Conservation (phyloP, 805 yeast species). For the Ogataea chonburiensis region DNA sequence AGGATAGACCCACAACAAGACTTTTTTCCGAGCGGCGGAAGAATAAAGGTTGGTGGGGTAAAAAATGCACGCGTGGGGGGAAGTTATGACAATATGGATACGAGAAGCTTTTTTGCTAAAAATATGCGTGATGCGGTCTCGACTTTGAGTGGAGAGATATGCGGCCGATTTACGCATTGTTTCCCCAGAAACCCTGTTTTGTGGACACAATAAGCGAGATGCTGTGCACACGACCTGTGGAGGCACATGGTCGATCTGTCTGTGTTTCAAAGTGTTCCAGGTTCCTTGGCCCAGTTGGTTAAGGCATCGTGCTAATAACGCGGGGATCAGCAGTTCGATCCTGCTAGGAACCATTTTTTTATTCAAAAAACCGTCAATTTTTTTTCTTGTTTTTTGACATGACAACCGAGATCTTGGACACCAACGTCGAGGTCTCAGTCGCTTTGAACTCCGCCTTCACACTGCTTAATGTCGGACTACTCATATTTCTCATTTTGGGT, state of each 20-base stretch:
- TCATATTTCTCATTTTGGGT: conserved; percentile 84
- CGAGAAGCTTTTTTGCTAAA: no score
- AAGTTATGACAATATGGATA: no score
- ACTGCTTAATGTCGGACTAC: conserved; percentile 53
- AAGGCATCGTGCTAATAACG: conserved; percentile 46
- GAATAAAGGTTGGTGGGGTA: not conserved
- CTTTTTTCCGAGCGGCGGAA: conserved; percentile 1
- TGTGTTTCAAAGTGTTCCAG: conserved; percentile 10
- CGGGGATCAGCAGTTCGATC: conserved; percentile 81
- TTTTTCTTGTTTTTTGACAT: conserved; percentile 1
- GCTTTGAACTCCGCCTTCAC: conserved; percentile 36
- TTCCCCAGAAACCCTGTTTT: conserved; percentile 3
- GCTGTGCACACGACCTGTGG: no score
- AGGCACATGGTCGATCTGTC: no score
- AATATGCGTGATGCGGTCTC: no score
- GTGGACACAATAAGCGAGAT: no score
- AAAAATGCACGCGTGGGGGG: no score
- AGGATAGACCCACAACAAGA: not conserved
- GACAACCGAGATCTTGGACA: not conserved
- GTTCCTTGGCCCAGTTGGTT: conserved; percentile 45
- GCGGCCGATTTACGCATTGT: conserved; percentile 1
- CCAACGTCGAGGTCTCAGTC: conserved; percentile 1
- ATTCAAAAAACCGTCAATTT: not conserved
- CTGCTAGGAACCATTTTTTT: conserved; percentile 71
- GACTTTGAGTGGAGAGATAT: not conserved